phyloP scores from a whole-genome alignment of 176 grass and related monocot species.

The Triticum dicoccoides region DNA sequence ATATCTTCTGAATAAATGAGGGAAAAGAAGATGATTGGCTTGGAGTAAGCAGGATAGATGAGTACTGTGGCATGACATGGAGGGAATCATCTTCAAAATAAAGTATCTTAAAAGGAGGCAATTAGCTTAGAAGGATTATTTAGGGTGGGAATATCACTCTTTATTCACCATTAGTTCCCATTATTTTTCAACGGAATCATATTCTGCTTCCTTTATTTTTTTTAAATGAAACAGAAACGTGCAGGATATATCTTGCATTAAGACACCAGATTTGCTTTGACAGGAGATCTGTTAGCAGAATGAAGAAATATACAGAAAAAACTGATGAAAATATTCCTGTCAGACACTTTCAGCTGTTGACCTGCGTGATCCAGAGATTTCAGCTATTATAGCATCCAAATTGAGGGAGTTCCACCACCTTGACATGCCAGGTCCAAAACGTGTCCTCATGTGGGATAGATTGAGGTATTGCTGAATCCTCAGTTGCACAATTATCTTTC shows the following conservation, averaged over 20 bases:
- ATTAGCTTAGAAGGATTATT: neutral
- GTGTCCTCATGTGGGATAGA: constrained; percentile 69
- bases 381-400: constrained; percentile 65
- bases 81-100: neutral
- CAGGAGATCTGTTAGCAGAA: neutral
- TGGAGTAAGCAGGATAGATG: neutral
- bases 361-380: constrained; percentile 74
- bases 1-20: neutral
- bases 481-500: neutral
- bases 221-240: neutral
- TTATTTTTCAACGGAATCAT: neutral
- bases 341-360: constrained; percentile 79
- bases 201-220: neutral
- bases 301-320: constrained; percentile 12
- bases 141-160: neutral
- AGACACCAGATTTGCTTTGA: neutral
- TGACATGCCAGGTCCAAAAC: constrained; percentile 73
- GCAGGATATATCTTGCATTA: neutral
- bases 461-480: constrained; percentile 53
- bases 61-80: neutral
- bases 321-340: constrained; percentile 19
- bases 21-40: neutral
- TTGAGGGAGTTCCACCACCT: constrained; percentile 84
- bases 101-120: neutral
- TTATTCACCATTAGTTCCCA: neutral